Conservation (phyloP, 225 moss, liverwort and hornwort species). For the Anthoceros angustus region DNA sequence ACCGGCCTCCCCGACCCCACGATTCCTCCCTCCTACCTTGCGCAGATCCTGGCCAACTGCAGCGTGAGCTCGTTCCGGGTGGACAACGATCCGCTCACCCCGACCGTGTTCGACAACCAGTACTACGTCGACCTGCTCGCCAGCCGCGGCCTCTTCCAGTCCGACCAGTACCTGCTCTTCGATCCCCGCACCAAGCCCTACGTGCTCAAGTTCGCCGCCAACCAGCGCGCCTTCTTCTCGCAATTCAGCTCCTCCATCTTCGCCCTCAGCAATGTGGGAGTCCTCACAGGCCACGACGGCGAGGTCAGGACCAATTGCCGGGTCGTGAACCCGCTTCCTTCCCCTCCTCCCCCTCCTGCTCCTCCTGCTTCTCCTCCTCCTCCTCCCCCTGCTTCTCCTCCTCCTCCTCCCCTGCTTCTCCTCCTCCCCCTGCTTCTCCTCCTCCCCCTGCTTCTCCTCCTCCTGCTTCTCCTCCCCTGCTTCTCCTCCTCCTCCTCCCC, state of each 20-base stretch:
- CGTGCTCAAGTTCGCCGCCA: slow-evolving; percentile 8
- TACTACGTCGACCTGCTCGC: slow-evolving; percentile 9
- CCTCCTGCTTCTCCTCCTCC: background rate
- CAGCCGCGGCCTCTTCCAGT: slow-evolving; percentile 13
- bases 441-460: background rate
- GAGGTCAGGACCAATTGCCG: slow-evolving; percentile 21
- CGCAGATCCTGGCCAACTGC: background rate
- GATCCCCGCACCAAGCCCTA: background rate
- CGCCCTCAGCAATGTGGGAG: slow-evolving; percentile 13
- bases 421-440: too few species aligned
- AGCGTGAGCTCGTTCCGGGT: background rate
- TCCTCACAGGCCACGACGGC: slow-evolving; percentile 10
- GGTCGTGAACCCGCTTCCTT: slow-evolving; percentile 4
- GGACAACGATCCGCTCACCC: slow-evolving; percentile 11
- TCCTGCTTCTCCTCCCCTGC: too few species aligned
- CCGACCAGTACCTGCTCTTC: slow-evolving; percentile 12
- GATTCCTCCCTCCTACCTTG: background rate
- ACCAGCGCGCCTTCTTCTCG: slow-evolving; percentile 6
- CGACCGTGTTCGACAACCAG: slow-evolving; percentile 10
- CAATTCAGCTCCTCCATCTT: slow-evolving; percentile 10
- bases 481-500: background rate
- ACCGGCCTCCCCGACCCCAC: background rate
- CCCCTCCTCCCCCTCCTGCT: background rate
- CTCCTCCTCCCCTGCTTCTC: too few species aligned
- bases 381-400: background rate